A percentile compares a stretch with the other conserved stretches of the same genome.
Evolutionary conservation across 1,139 yeast genomes (phyloP).

Genomic region (Diutina scorzettiae): DNA sequence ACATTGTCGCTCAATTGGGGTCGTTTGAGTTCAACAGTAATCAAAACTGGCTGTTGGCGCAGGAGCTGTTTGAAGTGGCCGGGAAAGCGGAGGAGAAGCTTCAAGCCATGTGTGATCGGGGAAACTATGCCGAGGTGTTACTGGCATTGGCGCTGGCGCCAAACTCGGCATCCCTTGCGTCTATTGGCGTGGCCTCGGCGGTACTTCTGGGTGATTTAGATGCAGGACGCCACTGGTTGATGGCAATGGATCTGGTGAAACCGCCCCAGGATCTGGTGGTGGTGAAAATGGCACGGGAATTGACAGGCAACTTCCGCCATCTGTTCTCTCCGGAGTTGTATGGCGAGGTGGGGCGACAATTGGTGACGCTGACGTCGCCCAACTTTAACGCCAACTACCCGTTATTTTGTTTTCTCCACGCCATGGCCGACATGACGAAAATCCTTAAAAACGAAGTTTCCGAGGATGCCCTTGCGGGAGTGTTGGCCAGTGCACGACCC

Average conservation of each 20-base stretch:
- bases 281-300: background rate
- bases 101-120: conserved; percentile 23
- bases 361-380: conserved; percentile 1
- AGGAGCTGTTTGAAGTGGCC: conserved; percentile 69
- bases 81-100: conserved; percentile 20
- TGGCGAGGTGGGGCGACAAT: background rate
- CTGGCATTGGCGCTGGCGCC: conserved; percentile 5
- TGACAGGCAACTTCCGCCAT: background rate
- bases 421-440: background rate
- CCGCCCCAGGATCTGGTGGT: background rate
- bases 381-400: background rate
- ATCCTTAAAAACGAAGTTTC: background rate
- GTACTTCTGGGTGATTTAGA: background rate
- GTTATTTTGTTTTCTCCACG: background rate
- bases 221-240: background rate
- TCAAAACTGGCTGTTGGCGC: conserved; percentile 80
- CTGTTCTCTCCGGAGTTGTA: background rate
- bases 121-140: conserved; percentile 30
- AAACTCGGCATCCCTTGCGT: background rate
- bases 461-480: background rate
- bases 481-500: background rate
- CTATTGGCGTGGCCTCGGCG: background rate
- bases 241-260: background rate
- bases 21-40: conserved; percentile 62
- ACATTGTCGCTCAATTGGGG: conserved; percentile 58